Evolutionary conservation across 2,329 filamentous ascomycete genomes (phyloP), one percentile per base, ranked within the genome.

Genomic region (Exophiala aquamarina): DNA sequence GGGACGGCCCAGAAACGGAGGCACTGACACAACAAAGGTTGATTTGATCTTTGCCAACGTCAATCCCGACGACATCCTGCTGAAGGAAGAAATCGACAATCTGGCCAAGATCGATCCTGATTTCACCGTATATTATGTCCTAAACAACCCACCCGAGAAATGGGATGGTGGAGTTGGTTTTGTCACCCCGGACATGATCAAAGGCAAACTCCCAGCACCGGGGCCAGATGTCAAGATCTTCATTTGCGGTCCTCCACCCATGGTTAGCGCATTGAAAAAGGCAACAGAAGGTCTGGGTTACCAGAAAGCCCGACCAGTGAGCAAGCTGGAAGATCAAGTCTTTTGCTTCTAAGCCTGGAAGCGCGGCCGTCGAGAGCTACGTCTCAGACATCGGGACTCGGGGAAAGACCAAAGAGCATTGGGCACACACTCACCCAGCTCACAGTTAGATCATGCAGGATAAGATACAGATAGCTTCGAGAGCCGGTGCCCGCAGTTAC

Each of bases 41-140:
- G 90, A 96, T 66, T 76, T 98, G 55, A 90, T 98, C 70, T 98
- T 97, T 64, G 93, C 93, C 68, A 98, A 98, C 67, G 93, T 98
- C 50, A 91, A 93, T 61, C 74, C 78, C 48, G 86, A 95, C 66
- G 93, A 98, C 65, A 97, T 98, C 54, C 77, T 98, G 60, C 79
- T 98, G 63, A 88, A 85, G 74, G 89, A 97, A 64, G 91, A 97
- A 64, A 78, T 98, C 55, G 92, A 97, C 63, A 70, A 81, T 52
- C 75, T 97, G 48, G 82, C 80, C 35, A 79, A 79, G 56, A 80
- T 92, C 68, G 92, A 98, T 67, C 74, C 81, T 51, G 82, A 82
- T 51, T 90, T 98, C 77, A 81, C 87, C 50, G 81, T 97, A 28
- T 85, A 96, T 79, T 97, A 97, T 66, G 92, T 97, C 38, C 79